A percentile compares a stretch with the other conserved stretches of the same genome.
phyloP scores from a whole-genome alignment of 2,329 filamentous ascomycete species.

The Clarireedia homoeocarpa region DNA sequence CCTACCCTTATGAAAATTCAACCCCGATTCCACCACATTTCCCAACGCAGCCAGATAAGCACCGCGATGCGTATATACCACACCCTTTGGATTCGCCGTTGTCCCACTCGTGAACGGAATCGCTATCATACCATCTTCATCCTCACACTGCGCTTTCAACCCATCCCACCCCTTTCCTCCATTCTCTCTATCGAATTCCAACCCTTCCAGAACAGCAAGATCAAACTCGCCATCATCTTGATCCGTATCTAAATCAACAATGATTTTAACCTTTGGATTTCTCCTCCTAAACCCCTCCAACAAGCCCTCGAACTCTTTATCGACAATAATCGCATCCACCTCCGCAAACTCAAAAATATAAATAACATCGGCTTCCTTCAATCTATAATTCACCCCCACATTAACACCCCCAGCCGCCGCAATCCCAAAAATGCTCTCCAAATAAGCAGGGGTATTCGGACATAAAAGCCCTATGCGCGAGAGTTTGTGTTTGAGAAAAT shows the following conservation, averaged over 20 bases:
- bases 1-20: conserved; percentile 62
- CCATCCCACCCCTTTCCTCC: conserved; percentile 69
- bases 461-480: conserved; percentile 77
- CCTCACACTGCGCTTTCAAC: conserved; percentile 58
- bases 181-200: conserved; percentile 59
- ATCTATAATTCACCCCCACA: conserved; percentile 64
- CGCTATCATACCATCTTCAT: conserved; percentile 77
- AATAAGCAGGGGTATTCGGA: conserved; percentile 89
- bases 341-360: conserved; percentile 89
- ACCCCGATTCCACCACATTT: conserved; percentile 81
- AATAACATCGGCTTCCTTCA: conserved; percentile 76
- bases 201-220: conserved; percentile 71
- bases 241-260: conserved; percentile 79
- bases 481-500: conserved; percentile 63
- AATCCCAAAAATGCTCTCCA: conserved; percentile 85
- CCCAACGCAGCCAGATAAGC: conserved; percentile 77
- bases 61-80: conserved; percentile 83
- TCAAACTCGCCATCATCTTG: conserved; percentile 73
- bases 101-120: conserved; percentile 93
- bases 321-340: conserved; percentile 79
- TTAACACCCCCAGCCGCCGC: conserved; percentile 73
- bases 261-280: conserved; percentile 57
- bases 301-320: conserved; percentile 68
- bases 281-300: conserved; percentile 56
- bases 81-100: conserved; percentile 85